Evolutionary conservation across 116 monocot species (phyloP), one percentile per base, ranked within the genome.

Genomic region (Phalaenopsis hybrid): DNA sequence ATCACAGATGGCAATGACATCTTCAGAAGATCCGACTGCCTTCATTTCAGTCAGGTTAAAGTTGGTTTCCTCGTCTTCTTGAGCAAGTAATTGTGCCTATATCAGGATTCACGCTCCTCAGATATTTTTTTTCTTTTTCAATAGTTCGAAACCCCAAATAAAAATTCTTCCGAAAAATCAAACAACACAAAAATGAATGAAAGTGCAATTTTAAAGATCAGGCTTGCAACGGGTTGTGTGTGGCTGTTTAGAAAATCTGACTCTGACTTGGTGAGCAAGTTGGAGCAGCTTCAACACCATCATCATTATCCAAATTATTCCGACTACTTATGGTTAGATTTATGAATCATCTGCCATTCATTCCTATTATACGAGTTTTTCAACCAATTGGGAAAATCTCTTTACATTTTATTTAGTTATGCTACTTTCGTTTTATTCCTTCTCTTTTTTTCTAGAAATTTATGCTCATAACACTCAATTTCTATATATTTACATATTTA

Each of bases 81-180:
- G 88, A 18, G 92, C 87, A 34, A 97, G 92, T 51, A 94, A 91
- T 81, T 91, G 94, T 63, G 97, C 94, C 97, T 94, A 45, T 74
- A 50, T 25, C 45, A 75, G 46, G 75, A 46, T 41, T 65, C 23
- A 8, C 0, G 7, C 65, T 7, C 65, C 6, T 6, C n/a, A 61
- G 20, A 50, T 50, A 11, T 50, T 50, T 10, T 10, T 55, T 52
- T 13, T 15, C 48, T 48, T 48, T 48, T 48, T 48, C 2, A 48
- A 55, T 15, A 48, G 55, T 55, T 55, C 15, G 15, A 55, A 55
- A 55, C 8, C 21, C 23, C 8, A 25, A 23, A 65, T 23, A 23
- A 23, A 65, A 65, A 65, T 21, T 65, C 25, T 23, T 23, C 25
- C 65, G 25, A 65, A 65, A 65, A 5, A 65, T 21, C 10, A n/a